These are phyloP conservation scores for Hanseniaspora pseudoguilliermondii DNA, from an alignment of 805 yeast genomes.

Conservation along the genomic window DNA sequence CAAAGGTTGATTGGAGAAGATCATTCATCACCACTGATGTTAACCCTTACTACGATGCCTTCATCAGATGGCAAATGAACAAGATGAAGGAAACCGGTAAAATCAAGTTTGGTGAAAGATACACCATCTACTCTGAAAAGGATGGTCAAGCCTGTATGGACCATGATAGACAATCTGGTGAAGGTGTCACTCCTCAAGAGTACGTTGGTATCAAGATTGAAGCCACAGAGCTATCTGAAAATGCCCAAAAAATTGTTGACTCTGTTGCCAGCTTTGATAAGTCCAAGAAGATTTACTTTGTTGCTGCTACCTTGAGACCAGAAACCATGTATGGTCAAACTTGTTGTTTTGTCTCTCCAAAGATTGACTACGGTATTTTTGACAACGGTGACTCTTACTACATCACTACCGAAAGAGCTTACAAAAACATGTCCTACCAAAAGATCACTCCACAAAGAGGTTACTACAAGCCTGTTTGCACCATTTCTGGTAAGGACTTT, in stretches of 20 bases:
- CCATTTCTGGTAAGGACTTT: conserved; percentile 56
- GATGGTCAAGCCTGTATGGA: conserved; percentile 99
- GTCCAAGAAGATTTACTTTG: conserved; percentile 59
- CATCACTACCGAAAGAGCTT: conserved; percentile 88
- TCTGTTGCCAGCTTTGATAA: conserved; percentile 27
- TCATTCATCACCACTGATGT: conserved; percentile 89
- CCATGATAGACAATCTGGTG: conserved; percentile 94
- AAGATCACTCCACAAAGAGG: conserved; percentile 85
- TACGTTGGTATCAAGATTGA: conserved; percentile 85
- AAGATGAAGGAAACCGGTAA: conserved; percentile 72
- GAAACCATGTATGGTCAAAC: conserved; percentile 99
- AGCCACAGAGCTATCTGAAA: conserved; percentile 44
- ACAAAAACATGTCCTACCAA: conserved; percentile 94
- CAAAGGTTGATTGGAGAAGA: conserved; percentile 97
- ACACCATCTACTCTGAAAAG: conserved; percentile 91
- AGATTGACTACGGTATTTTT: conserved; percentile 80
- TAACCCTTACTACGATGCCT: conserved; percentile 89
- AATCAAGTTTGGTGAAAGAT: conserved; percentile 95
- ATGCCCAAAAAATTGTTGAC: conserved; percentile 30
- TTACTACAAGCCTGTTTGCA: conserved; percentile 44
- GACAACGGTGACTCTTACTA: conserved; percentile 67
- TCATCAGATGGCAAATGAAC: conserved; percentile 93
- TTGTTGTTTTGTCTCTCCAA: conserved; percentile 94
- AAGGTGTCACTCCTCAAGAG: conserved; percentile 94
- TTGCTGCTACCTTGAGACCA: conserved; percentile 96